Conservation (phyloP, 2,329 filamentous ascomycete species). For the Diaporthe humulicola region DNA sequence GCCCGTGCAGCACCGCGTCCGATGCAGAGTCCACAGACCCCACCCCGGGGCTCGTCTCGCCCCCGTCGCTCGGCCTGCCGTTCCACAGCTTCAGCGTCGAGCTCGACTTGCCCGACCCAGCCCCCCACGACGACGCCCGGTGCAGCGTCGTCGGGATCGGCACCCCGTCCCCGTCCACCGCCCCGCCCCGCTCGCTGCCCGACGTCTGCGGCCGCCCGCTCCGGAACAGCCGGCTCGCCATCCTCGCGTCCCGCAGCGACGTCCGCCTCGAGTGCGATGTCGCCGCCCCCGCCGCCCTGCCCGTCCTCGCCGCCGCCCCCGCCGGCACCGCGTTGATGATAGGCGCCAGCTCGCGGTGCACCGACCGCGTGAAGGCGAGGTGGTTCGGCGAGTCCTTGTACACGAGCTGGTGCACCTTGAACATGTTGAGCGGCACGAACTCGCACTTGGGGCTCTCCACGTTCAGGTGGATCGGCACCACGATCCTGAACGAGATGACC, state of each 20-base stretch:
- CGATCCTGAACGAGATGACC: slow-evolving; percentile 60
- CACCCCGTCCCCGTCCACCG: slow-evolving; percentile 49
- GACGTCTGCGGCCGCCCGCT: slow-evolving; percentile 34
- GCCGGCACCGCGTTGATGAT: slow-evolving; percentile 54
- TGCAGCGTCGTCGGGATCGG: slow-evolving; percentile 46
- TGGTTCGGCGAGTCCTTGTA: slow-evolving; percentile 67
- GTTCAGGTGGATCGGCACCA: slow-evolving; percentile 62
- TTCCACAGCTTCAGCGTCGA: slow-evolving; percentile 52
- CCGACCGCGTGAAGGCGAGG: slow-evolving; percentile 69
- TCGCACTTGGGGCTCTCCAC: slow-evolving; percentile 57
- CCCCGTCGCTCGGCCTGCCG: slow-evolving; percentile 41
- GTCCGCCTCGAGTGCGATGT: slow-evolving; percentile 33
- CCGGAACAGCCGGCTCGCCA: slow-evolving; percentile 31
- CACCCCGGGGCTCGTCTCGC: slow-evolving; percentile 35
- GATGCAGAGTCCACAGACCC: slow-evolving; percentile 35
- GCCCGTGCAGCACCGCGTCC: slow-evolving; percentile 38
- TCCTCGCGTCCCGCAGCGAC: slow-evolving; percentile 26
- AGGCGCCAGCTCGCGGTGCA: slow-evolving; percentile 72
- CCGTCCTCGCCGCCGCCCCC: slow-evolving; percentile 40
- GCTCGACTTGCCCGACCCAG: slow-evolving; percentile 47
- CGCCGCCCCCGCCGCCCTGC: slow-evolving; percentile 35
- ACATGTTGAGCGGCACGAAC: slow-evolving; percentile 65
- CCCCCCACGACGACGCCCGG: slow-evolving; percentile 43
- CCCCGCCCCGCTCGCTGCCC: slow-evolving; percentile 33
- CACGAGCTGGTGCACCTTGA: slow-evolving; percentile 68